Conservation (phyloP, 2,329 filamentous ascomycete genomes). For the Alternaria gansuensis region DNA sequence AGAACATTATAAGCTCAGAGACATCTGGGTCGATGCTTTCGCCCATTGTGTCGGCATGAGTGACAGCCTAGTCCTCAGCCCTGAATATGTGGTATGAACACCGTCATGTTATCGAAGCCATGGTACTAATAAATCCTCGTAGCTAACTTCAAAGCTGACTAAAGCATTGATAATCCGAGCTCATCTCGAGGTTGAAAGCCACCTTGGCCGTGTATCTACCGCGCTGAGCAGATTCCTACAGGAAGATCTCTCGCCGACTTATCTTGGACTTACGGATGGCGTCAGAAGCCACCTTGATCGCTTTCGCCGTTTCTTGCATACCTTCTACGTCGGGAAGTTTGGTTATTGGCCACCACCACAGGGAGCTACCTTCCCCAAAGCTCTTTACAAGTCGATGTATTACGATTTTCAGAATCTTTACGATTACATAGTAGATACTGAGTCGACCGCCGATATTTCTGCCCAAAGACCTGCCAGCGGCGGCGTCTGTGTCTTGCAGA, state of each 20-base stretch:
- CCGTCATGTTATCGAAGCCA: constrained; percentile 9
- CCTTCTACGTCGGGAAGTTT: constrained; percentile 71
- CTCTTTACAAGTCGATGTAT: constrained; percentile 68
- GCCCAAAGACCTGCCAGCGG: constrained; percentile 66
- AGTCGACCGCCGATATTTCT: constrained; percentile 60
- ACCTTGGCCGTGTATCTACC: constrained; percentile 65
- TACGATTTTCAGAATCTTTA: constrained; percentile 76
- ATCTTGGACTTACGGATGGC: constrained; percentile 70
- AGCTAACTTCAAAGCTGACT: constrained; percentile 60
- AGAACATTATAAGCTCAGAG: constrained; percentile 69
- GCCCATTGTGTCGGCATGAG: constrained; percentile 82
- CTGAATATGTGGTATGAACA: constrained; percentile 68
- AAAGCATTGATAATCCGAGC: constrained; percentile 71
- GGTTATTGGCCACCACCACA: constrained; percentile 75
- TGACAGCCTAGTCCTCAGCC: constrained; percentile 64
- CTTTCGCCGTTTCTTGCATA: constrained; percentile 74
- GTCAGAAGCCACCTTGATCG: constrained; percentile 74
- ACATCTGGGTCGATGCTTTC: constrained; percentile 78
- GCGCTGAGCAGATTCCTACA: constrained; percentile 74
- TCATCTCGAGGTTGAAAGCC: constrained; percentile 70
- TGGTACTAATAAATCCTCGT: neutral
- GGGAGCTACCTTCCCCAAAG: constrained; percentile 64
- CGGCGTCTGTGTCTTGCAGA: constrained; percentile 75
- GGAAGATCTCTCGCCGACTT: constrained; percentile 71
- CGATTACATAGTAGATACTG: constrained; percentile 72